Percentiles rank a stretch among this genome's conserved stretches.
phyloP scores from a whole-genome alignment of 2,329 filamentous ascomycete genomes.

The Trichoderma simmonsii region DNA sequence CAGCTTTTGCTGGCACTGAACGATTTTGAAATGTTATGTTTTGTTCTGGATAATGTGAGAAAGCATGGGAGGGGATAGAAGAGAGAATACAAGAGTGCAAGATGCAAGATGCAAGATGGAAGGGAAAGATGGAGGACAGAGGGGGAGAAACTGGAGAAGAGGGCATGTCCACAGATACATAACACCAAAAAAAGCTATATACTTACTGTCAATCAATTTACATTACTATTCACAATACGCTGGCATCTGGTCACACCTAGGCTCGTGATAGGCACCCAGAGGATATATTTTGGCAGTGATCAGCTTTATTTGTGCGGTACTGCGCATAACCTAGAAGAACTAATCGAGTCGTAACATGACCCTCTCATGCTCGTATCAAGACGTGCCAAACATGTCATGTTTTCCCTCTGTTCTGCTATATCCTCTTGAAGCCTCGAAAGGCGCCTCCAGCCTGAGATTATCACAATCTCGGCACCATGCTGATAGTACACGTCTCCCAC shows the following conservation, averaged over 20 bases:
- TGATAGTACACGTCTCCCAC: background rate
- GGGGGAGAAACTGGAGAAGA: background rate
- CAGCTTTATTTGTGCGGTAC: background rate
- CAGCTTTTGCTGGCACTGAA: background rate
- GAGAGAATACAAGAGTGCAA: background rate
- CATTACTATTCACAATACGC: background rate
- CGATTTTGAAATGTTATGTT: background rate
- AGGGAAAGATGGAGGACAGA: background rate
- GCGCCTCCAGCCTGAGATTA: background rate
- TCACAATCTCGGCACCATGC: background rate
- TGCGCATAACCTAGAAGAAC: background rate
- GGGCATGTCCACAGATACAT: background rate
- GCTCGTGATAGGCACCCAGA: too few relatives aligned
- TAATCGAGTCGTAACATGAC: background rate
- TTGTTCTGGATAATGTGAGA: background rate
- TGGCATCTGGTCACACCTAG: background rate
- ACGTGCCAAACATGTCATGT: background rate
- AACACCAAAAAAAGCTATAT: conserved; percentile 15
- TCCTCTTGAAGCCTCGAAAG: background rate
- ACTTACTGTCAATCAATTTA: conserved; percentile 1
- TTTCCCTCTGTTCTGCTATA: background rate
- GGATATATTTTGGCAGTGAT: background rate
- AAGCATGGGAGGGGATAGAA: background rate
- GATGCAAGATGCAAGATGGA: background rate
- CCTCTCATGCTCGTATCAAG: background rate